Base-by-base conservation (phyloP, 2,329 filamentous ascomycete genomes). In the Amauroascus verrucosus region DNA sequence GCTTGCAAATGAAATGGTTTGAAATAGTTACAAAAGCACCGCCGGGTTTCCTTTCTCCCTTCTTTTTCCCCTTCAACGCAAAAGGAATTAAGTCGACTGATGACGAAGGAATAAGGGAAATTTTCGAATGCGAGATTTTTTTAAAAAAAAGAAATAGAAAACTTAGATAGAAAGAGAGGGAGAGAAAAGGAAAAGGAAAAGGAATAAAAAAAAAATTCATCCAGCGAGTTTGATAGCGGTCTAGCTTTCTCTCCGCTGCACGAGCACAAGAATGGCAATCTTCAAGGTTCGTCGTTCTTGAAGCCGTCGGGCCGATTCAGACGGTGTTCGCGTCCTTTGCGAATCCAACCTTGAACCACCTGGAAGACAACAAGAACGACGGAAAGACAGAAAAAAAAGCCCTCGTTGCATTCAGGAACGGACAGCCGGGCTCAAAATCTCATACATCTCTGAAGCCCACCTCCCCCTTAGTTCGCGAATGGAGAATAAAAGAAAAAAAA, bases 241-340 rank as follows among this genome's bases (percentile, higher is more conserved):
- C 50, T 33, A 52, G 50, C 20, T 46, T 38, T 52, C 28, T 37
- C 18, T 52, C n/a, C 30, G 50, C 50, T 52, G 50, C 50, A 52
- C 50, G 50, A 46, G 50, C 41, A 52, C 50, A 18, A 52, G 50
- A 52, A 45, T 40, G 50, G 50, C 18, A 52, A 52, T 52, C 50
- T 52, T 52, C 50, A 52, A 37, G 40, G 50, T 46, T 52, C 41
- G 50, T 38, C 18, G 30, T 37, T 33, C 20, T 28, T 46, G n/a
- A 35, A 40, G 32, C 18, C 14, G 14, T 52, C 41, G 40, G 41
- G 14, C 24, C 41, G 24, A 45, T 45, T 43, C 14, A 8, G 14
- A 16, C 7, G 8, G 20, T 26, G 28, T 35, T 35, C 20, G 24
- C 20, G 18, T n/a, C 11, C 18, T 41, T 43, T 20, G n/a, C 35